phyloP scores from a whole-genome alignment of 768 basidiomycete genomes.

The Pulveroboletus ravenelii region DNA sequence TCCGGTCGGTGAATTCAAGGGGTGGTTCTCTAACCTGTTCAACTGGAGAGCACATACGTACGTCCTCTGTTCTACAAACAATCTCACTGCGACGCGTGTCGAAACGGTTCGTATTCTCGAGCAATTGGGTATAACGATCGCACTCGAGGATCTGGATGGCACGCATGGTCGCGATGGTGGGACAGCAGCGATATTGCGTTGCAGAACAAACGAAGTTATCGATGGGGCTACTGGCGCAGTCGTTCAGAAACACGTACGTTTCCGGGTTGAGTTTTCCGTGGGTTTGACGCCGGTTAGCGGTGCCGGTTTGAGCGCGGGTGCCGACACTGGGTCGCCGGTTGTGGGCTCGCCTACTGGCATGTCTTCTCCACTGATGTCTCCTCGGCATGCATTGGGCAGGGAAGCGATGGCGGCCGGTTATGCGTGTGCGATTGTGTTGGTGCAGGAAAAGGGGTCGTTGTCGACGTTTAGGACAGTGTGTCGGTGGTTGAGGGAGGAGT shows the following conservation, averaged over 20 bases:
- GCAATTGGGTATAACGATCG: slow-evolving; percentile 57
- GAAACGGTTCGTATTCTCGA: slow-evolving; percentile 63
- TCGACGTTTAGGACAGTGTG: slow-evolving; percentile 80
- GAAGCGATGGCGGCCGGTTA: slow-evolving; percentile 30
- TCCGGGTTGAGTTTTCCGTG: slow-evolving; percentile 73
- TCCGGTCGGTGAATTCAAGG: slow-evolving; percentile 79
- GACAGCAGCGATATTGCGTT: slow-evolving; percentile 40
- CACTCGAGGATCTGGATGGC: slow-evolving; percentile 45
- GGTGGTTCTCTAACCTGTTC: slow-evolving; percentile 95
- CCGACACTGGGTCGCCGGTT: slow-evolving; percentile 1
- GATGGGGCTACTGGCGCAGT: slow-evolving; percentile 37
- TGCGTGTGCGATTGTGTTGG: slow-evolving; percentile 66
- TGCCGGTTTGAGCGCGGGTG: slow-evolving; percentile 15
- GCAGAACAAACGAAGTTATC: slow-evolving; percentile 46
- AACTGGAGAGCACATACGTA: slow-evolving; percentile 73
- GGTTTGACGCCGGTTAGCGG: slow-evolving; percentile 18
- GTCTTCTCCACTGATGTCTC: slow-evolving; percentile 24
- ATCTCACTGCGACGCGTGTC: slow-evolving; percentile 55
- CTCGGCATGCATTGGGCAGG: slow-evolving; percentile 26
- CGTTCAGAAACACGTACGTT: slow-evolving; percentile 70
- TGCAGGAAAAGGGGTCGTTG: slow-evolving; percentile 88
- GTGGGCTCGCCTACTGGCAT: slow-evolving; percentile 14
- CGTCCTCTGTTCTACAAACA: slow-evolving; percentile 53
- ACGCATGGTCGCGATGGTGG: slow-evolving; percentile 32
- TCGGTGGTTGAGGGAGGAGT: slow-evolving; percentile 65